Conservation (phyloP, 169 alveolate species). For the Plasmodium chabaudi region DNA sequence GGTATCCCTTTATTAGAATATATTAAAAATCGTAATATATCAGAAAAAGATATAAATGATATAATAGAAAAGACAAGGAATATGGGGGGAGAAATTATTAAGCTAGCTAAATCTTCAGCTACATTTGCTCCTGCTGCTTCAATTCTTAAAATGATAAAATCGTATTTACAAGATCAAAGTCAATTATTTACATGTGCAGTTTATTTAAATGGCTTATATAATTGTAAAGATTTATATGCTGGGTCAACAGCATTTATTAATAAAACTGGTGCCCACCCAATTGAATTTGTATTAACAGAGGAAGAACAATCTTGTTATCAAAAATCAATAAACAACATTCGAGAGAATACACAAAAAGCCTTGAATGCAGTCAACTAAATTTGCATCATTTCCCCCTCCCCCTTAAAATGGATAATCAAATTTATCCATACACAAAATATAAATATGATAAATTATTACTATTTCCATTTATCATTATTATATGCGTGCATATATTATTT, state of each 20-base stretch:
- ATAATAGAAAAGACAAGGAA: conserved; percentile 79
- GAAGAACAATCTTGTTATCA: conserved; percentile 77
- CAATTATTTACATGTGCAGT: conserved; percentile 82
- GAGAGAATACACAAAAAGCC: conserved; percentile 41
- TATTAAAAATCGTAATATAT: conserved; percentile 70
- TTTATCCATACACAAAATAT: no score
- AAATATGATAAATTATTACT: no score
- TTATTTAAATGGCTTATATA: conserved; percentile 81
- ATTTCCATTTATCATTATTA: no score
- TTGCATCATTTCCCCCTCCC: no score
- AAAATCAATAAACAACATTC: conserved; percentile 61
- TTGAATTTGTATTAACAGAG: conserved; percentile 69
- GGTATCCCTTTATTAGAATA: conserved; percentile 85
- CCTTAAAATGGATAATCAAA: no score
- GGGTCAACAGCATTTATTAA: conserved; percentile 83
- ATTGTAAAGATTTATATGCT: conserved; percentile 77
- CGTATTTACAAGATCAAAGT: conserved; percentile 78
- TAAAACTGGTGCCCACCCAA: conserved; percentile 77
- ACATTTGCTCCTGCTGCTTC: conserved; percentile 86
- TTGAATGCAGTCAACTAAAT: conserved; percentile 17
- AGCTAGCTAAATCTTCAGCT: conserved; percentile 79
- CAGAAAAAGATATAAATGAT: conserved; percentile 72
- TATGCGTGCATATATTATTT: no score
- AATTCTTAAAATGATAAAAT: conserved; percentile 81
- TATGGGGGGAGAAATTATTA: conserved; percentile 82